Evolutionary conservation across 768 basidiomycete species (phyloP).

Genomic region (Psilocybe tampanensis): DNA sequence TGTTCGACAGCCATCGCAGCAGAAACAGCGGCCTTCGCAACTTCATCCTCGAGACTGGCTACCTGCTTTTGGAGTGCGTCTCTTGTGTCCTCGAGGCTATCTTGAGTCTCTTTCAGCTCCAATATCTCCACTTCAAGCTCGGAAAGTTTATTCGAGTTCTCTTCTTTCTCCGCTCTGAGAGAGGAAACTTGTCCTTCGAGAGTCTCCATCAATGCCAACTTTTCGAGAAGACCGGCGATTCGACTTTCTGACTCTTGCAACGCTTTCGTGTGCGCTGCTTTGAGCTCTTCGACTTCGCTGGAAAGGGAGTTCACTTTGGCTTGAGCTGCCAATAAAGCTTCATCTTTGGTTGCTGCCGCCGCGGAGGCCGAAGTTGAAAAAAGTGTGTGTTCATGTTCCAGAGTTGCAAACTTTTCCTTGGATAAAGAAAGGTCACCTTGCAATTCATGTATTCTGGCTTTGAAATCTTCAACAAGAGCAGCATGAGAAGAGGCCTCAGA

Average conservation of each 20-base stretch:
- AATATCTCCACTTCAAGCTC: slow-evolving; percentile 83
- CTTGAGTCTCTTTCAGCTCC: slow-evolving; percentile 73
- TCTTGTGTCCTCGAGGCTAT: slow-evolving; percentile 62
- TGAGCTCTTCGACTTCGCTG: slow-evolving; percentile 53
- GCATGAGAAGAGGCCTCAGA: slow-evolving; percentile 40
- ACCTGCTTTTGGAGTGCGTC: slow-evolving; percentile 46
- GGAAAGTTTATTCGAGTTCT: slow-evolving; percentile 68
- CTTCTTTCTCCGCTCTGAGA: slow-evolving; percentile 69
- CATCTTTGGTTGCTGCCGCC: slow-evolving; percentile 62
- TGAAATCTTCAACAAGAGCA: slow-evolving; percentile 49
- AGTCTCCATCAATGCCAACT: slow-evolving; percentile 40
- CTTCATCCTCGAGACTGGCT: slow-evolving; percentile 54
- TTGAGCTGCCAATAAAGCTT: slow-evolving; percentile 64
- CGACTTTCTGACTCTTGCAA: slow-evolving; percentile 49
- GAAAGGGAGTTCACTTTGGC: slow-evolving; percentile 59
- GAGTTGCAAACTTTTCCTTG: slow-evolving; percentile 53
- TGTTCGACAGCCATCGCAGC: slow-evolving; percentile 50
- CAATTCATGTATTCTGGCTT: slow-evolving; percentile 50
- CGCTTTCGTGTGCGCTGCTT: slow-evolving; percentile 49
- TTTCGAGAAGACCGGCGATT: slow-evolving; percentile 48
- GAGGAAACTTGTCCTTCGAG: slow-evolving; percentile 52
- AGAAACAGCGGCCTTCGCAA: slow-evolving; percentile 48
- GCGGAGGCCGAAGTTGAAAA: slow-evolving; percentile 44
- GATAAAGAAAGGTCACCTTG: slow-evolving; percentile 51
- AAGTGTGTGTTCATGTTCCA: slow-evolving; percentile 49